Evolutionary conservation across 139 green algal species (phyloP), one percentile per base, ranked within the genome.

Genomic region (Micractinium conductrix): DNA sequence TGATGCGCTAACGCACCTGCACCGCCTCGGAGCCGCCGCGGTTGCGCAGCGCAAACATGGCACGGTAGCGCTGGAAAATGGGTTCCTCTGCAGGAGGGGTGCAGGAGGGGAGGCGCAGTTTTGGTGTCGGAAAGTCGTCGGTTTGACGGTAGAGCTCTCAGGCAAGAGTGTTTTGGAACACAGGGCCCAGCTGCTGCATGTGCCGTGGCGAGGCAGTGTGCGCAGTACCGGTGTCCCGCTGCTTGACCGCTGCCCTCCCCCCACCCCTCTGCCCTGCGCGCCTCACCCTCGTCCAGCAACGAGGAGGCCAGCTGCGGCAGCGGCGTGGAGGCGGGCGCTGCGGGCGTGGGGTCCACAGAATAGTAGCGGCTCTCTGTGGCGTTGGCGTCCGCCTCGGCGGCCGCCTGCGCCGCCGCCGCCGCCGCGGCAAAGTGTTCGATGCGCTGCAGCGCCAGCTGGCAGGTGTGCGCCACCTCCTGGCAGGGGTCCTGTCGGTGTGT

Each of bases 1-100:
- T n/a, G n/a, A n/a, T n/a, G n/a, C n/a, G n/a, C n/a, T n/a, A n/a
- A n/a, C n/a, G n/a, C n/a, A n/a, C n/a, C 4, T 43, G 50, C 22
- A 99, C 93, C 22, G 93, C 95, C 24, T 95, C 93, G 14, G 53
- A 28, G 26, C 95, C 95, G 19, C 97, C 96, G 48, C 89, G 87
- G 86, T 99, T 98, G 38, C 97, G 93, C 85, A 99, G 93, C 12
- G 93, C 97, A 93, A 99, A 99, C 78, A 99, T 89, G 42, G 97
- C 97, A 8, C 88, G 86, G 78, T 99, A 99, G 53, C 93, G 90
- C 43, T 97, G 91, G 79, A 96, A 99, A 86, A 99, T 96, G 53
- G 87, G 87, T 16, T 50, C 80, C 10, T 79, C 28, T n/a, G n/a
- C n/a, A n/a, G n/a, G n/a, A n/a, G n/a, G n/a, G n/a, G n/a, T n/a